phyloP scores from a whole-genome alignment of 805 yeast species.

The Ogataea methylovora region DNA sequence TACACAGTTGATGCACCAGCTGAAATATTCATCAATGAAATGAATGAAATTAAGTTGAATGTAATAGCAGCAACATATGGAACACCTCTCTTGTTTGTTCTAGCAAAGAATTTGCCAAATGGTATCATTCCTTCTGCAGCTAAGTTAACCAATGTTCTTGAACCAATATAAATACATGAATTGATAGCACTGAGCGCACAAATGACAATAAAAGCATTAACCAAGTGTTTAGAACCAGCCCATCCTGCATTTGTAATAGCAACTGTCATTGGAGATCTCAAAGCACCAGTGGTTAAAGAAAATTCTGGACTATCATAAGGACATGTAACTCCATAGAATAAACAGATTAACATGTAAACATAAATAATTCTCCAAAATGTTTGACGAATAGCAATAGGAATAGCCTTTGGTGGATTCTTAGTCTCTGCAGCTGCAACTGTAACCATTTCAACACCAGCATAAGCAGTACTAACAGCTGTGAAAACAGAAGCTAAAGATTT shows the following conservation, averaged over 20 bases:
- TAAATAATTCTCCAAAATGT: constrained; percentile 47
- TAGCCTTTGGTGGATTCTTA: constrained; percentile 42
- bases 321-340: constrained; percentile 53
- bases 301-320: constrained; percentile 47
- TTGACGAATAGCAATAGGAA: constrained; percentile 48
- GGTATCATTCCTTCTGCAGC: constrained; percentile 58
- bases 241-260: constrained; percentile 46
- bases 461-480: constrained; percentile 51
- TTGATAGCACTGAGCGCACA: constrained; percentile 66
- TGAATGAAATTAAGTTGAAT: constrained; percentile 46
- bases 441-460: constrained; percentile 48
- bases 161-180: constrained; percentile 61
- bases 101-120: constrained; percentile 34
- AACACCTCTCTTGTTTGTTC: constrained; percentile 51
- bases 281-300: constrained; percentile 26
- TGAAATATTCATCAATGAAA: constrained; percentile 48
- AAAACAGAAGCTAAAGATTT: constrained; percentile 45
- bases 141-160: constrained; percentile 58
- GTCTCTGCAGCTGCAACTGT: constrained; percentile 52
- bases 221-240: constrained; percentile 42
- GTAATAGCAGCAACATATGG: constrained; percentile 53
- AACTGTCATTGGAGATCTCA: constrained; percentile 42
- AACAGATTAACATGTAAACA: constrained; percentile 45
- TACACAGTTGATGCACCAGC: constrained; percentile 58
- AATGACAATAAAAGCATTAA: constrained; percentile 54